Evolutionary conservation across 768 basidiomycete genomes (phyloP).

Genomic region (Amanita pallidorosea): DNA sequence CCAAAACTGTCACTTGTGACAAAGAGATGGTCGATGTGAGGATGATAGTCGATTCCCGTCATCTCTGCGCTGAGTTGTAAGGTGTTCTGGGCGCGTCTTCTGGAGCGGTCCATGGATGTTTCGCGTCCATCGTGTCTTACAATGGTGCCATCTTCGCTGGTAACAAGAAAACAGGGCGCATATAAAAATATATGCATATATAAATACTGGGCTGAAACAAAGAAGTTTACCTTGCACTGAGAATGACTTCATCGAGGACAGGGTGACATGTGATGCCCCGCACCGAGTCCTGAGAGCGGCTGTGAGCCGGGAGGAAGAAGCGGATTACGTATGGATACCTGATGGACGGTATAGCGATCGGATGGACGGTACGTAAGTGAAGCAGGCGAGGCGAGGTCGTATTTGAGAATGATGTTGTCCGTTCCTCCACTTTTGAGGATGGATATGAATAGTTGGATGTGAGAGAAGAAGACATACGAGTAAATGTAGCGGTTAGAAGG

Average conservation of each 20-base stretch:
- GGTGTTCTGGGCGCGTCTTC: constrained; percentile 31
- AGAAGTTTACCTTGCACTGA: constrained; percentile 50
- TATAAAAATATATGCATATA: not conserved
- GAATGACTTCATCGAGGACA: constrained; percentile 52
- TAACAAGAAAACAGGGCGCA: not conserved
- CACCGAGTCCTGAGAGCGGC: constrained; percentile 43
- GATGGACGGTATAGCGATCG: constrained; percentile 12
- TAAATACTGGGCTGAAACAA: constrained; percentile 7
- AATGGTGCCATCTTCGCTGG: constrained; percentile 64
- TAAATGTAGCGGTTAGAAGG: constrained; percentile 51
- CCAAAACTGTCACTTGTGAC: constrained; percentile 52
- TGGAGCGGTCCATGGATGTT: constrained; percentile 10
- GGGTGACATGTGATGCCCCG: constrained; percentile 58
- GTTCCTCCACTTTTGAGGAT: constrained; percentile 37
- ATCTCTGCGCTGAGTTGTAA: constrained; percentile 46
- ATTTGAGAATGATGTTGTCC: constrained; percentile 40
- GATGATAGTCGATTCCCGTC: constrained; percentile 59
- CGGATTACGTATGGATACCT: constrained; percentile 8
- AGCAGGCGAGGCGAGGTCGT: constrained; percentile 31
- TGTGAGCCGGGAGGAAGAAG: not conserved
- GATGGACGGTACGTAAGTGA: constrained; percentile 8
- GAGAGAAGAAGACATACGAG: constrained; percentile 35
- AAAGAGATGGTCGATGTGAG: constrained; percentile 57
- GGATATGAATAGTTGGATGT: not conserved
- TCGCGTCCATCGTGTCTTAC: constrained; percentile 50